Conservation (phyloP, 768 basidiomycete species). For the Lentinus tigrinus region DNA sequence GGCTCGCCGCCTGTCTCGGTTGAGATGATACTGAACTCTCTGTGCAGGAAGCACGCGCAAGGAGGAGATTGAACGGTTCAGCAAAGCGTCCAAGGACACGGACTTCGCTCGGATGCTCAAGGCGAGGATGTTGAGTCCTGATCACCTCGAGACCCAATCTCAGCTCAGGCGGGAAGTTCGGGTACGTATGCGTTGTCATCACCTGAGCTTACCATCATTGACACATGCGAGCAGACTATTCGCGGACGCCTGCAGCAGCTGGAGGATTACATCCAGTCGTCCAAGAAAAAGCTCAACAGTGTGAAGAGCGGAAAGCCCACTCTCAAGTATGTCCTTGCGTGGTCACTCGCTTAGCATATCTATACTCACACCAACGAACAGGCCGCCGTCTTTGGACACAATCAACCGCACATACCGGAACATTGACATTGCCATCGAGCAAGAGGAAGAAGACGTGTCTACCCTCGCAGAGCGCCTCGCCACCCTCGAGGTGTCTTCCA, state of each 20-base stretch:
- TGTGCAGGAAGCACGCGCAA: conserved; percentile 70
- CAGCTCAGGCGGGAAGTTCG: conserved; percentile 70
- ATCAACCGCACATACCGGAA: conserved; percentile 84
- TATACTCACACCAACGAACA: conserved; percentile 27
- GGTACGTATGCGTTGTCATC: conserved; percentile 40
- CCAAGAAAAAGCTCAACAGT: conserved; percentile 68
- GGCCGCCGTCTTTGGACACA: conserved; percentile 82
- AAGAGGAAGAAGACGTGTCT: conserved; percentile 56
- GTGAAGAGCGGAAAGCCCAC: conserved; percentile 59
- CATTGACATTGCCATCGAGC: conserved; percentile 69
- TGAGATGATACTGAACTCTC: not conserved
- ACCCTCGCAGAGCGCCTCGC: conserved; percentile 51
- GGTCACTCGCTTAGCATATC: not conserved
- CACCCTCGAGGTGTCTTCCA: conserved; percentile 43
- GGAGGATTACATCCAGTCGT: conserved; percentile 66
- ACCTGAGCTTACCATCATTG: not conserved
- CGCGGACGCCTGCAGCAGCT: conserved; percentile 76
- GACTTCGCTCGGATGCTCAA: conserved; percentile 59
- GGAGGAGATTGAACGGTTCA: conserved; percentile 81
- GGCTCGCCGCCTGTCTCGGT: not conserved
- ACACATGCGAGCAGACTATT: conserved; percentile 45
- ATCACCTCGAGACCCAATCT: conserved; percentile 81
- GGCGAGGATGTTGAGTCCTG: conserved; percentile 56
- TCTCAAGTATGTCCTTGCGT: conserved; percentile 49
- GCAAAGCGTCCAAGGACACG: conserved; percentile 73